phyloP scores from a whole-genome alignment of 1,284 basidiomycete species.

The Pseudozyma pruni region DNA sequence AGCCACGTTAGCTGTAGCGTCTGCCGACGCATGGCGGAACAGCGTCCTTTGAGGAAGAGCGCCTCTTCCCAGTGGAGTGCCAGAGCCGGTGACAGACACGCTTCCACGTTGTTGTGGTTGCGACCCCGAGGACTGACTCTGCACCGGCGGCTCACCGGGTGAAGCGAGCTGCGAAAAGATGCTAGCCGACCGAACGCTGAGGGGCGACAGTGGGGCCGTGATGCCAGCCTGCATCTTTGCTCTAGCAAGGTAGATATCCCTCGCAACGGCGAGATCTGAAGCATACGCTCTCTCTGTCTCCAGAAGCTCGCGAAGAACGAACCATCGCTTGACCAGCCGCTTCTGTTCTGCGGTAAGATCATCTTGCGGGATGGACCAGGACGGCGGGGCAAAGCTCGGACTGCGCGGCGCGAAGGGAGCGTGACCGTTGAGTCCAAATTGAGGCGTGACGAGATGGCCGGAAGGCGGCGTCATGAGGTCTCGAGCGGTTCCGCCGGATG shows the following conservation, averaged over 20 bases:
- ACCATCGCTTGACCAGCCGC: constrained; percentile 77
- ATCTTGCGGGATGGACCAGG: constrained; percentile 41
- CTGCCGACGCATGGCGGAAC: constrained; percentile 41
- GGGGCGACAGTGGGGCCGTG: constrained; percentile 36
- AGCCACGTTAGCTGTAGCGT: constrained; percentile 16
- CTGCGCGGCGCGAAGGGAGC: constrained; percentile 16
- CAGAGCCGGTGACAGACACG: constrained; percentile 6
- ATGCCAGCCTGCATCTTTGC: constrained; percentile 64
- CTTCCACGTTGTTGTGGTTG: constrained; percentile 30
- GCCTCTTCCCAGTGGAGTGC: neutral
- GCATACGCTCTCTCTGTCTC: constrained; percentile 86
- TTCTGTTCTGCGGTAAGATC: constrained; percentile 50
- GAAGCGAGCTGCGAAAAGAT: constrained; percentile 41
- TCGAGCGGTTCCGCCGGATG: constrained; percentile 26
- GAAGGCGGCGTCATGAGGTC: constrained; percentile 22
- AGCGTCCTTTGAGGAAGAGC: constrained; percentile 21
- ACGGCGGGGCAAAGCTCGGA: constrained; percentile 20
- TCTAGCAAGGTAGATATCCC: constrained; percentile 76
- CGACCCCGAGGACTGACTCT: constrained; percentile 24
- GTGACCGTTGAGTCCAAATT: constrained; percentile 8
- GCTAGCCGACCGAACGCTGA: constrained; percentile 32
- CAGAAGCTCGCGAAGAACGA: constrained; percentile 78
- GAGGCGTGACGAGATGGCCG: constrained; percentile 15
- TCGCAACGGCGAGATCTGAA: constrained; percentile 83
- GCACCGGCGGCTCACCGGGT: constrained; percentile 20